Evolutionary conservation across 140 eudicot species (phyloP).

Genomic region (Ambrosia hybrid): DNA sequence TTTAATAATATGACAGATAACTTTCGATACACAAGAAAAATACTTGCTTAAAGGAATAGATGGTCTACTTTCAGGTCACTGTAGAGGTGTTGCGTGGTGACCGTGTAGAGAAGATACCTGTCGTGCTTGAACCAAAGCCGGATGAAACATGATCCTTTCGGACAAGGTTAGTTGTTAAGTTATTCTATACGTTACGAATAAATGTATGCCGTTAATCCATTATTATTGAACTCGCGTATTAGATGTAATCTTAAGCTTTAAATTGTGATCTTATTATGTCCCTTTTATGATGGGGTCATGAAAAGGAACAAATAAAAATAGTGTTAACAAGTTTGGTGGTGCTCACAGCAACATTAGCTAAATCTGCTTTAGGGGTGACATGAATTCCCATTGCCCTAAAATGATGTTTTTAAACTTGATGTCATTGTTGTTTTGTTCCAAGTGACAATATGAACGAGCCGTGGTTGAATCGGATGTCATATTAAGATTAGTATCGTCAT

Average conservation of each 20-base stretch:
- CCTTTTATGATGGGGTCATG: no score
- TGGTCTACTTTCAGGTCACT: constrained; percentile 45
- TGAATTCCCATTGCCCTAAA: no score
- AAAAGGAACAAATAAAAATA: no score
- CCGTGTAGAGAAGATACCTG: constrained; percentile 75
- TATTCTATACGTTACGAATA: neutral
- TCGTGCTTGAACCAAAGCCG: constrained; percentile 75
- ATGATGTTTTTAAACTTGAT: no score
- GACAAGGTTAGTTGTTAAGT: constrained; percentile 28
- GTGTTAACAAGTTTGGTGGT: no score
- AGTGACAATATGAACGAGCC: no score
- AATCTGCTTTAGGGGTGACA: no score
- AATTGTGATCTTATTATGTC: no score
- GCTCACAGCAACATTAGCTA: no score
- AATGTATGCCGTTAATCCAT: neutral
- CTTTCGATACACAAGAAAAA: neutral
- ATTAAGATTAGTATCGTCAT: no score
- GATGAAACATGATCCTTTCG: constrained; percentile 53
- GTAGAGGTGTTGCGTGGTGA: constrained; percentile 86
- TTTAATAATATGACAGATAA: neutral
- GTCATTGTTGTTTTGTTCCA: no score
- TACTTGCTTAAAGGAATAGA: neutral
- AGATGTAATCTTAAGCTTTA: neutral
- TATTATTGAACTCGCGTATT: neutral
- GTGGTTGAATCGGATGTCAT: no score